These are phyloP conservation scores for Mortierella sp. DNA, from an alignment of 371 early-diverging fungal species.

Conservation along the genomic window DNA sequence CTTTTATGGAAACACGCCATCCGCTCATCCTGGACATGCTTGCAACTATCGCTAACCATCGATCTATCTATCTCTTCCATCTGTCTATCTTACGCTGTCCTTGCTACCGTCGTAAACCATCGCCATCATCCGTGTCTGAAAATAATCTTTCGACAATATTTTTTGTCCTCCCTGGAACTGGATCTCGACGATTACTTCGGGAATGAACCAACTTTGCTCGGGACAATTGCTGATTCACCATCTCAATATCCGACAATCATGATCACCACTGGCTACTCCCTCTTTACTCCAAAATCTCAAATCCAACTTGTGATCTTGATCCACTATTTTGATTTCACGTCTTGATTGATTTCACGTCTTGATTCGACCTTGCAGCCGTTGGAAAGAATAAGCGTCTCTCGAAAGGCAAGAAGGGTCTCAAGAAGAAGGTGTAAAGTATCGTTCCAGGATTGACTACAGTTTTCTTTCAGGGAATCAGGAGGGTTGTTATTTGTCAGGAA, in stretches of 20 bases:
- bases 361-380: conserved; percentile 67
- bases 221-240: too few relatives aligned
- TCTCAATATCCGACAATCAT: too few relatives aligned
- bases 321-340: neutral
- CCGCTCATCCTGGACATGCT: conserved; percentile 27
- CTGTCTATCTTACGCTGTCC: too few relatives aligned
- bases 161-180: neutral
- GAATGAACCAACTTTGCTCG: too few relatives aligned
- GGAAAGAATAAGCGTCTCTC: conserved; percentile 96
- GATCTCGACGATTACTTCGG: too few relatives aligned
- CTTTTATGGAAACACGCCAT: too few relatives aligned
- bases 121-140: conserved; percentile 1
- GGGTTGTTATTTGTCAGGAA: conserved; percentile 9
- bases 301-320: too few relatives aligned
- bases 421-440: conserved; percentile 94
- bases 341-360: neutral
- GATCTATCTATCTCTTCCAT: conserved; percentile 4
- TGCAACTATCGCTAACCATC: conserved; percentile 41
- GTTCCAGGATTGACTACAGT: conserved; percentile 4
- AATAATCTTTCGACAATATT: neutral
- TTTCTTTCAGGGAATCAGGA: conserved; percentile 4
- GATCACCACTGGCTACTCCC: too few relatives aligned
- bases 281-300: neutral
- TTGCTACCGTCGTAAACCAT: neutral
- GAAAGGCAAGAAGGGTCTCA: conserved; percentile 97